phyloP scores from a whole-genome alignment of 176 grass and related monocot species.

The Aechmea fasciata region DNA sequence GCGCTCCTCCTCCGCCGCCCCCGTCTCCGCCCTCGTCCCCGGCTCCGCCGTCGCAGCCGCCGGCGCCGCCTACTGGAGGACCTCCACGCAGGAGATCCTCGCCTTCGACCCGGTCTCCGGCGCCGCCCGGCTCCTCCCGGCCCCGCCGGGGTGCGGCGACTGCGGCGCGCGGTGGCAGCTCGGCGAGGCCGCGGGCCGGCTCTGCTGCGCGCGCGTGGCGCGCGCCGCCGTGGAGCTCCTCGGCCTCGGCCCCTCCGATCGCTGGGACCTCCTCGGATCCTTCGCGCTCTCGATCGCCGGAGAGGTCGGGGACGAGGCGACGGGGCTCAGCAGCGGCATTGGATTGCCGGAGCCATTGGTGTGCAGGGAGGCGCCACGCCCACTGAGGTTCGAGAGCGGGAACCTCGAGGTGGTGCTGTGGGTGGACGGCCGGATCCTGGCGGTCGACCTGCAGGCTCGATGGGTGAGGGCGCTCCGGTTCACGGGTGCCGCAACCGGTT shows the following conservation, averaged over 20 bases:
- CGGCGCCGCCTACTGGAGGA: conserved; percentile 17
- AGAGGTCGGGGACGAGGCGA: neutral
- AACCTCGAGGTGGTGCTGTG: conserved; percentile 23
- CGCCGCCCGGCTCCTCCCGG: neutral
- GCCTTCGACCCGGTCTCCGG: conserved; percentile 20
- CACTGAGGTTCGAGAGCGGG: conserved; percentile 22
- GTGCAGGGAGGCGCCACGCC: conserved; percentile 13
- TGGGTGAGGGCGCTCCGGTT: conserved; percentile 5
- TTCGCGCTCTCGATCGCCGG: neutral
- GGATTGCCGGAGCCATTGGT: neutral
- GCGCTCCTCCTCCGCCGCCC: neutral
- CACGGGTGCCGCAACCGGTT: neutral
- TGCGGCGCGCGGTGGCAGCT: conserved; percentile 14
- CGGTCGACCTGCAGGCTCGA: conserved; percentile 11
- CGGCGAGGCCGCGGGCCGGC: conserved; percentile 5
- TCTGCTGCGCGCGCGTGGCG: conserved; percentile 19
- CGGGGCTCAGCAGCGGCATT: too few species aligned
- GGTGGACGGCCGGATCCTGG: conserved; percentile 17
- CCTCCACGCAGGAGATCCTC: neutral
- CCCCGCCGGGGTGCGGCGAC: neutral
- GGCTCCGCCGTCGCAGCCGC: conserved; percentile 18
- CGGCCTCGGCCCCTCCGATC: conserved; percentile 3
- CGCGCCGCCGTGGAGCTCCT: neutral
- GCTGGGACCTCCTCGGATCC: conserved; percentile 2
- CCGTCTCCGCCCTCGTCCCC: conserved; percentile 1